These are phyloP conservation scores for Dipteronia sinensis DNA, from an alignment of 345 rosid genomes.

Conservation along the genomic window DNA sequence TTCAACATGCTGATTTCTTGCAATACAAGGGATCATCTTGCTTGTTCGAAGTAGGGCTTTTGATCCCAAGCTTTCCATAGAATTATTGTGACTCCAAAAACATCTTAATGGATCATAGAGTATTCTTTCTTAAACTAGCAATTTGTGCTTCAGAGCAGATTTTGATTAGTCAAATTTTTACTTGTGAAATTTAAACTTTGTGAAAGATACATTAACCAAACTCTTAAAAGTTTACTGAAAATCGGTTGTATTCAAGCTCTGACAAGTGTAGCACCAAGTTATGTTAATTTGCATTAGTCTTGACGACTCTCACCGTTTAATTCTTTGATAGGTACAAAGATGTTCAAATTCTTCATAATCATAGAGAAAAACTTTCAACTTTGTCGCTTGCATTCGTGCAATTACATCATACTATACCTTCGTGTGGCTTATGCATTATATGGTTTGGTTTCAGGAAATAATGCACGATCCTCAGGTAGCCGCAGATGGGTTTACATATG, in stretches of 20 bases:
- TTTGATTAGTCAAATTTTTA: no score
- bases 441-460: constrained; percentile 55
- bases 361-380: constrained; percentile 3
- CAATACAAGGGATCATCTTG: neutral
- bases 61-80: neutral
- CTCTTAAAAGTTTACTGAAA: no score
- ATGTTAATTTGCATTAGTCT: no score
- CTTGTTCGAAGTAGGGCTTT: neutral
- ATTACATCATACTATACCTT: neutral
- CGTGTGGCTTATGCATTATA: neutral
- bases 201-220: no score
- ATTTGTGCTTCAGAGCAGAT: no score
- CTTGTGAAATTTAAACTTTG: no score
- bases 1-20: constrained; percentile 9
- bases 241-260: no score
- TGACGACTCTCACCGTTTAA: no score
- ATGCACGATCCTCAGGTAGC: constrained; percentile 83
- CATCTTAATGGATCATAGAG: neutral
- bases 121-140: no score
- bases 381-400: neutral
- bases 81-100: neutral
- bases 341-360: no score
- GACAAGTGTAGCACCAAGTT: no score
- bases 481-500: constrained; percentile 77
- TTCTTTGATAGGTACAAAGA: no score